Conservation (phyloP, 1,139 yeast genomes). For the Pichia sp. region DNA sequence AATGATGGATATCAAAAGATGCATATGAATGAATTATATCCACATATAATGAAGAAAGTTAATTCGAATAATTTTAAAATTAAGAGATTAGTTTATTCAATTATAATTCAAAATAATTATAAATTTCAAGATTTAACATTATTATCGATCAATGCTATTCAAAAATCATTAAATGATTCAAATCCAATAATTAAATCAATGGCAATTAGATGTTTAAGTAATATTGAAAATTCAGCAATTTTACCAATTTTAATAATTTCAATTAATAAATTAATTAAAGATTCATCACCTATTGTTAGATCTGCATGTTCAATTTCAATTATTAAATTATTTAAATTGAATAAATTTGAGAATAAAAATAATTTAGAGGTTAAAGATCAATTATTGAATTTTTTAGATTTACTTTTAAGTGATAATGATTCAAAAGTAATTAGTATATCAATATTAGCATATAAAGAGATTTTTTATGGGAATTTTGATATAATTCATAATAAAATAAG, state of each 20-base stretch:
- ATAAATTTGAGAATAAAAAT: constrained; percentile 30
- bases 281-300: constrained; percentile 73
- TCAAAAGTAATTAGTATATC: constrained; percentile 66
- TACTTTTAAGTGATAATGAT: constrained; percentile 57
- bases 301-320: constrained; percentile 74
- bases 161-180: constrained; percentile 68
- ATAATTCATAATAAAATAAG: constrained; percentile 68
- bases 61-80: constrained; percentile 65
- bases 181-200: constrained; percentile 62
- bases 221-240: constrained; percentile 72
- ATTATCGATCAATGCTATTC: constrained; percentile 84
- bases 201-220: constrained; percentile 73
- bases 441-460: constrained; percentile 46
- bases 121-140: constrained; percentile 82
- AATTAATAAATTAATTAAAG: constrained; percentile 60
- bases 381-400: constrained; percentile 42
- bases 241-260: constrained; percentile 73
- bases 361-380: constrained; percentile 32
- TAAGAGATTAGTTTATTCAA: constrained; percentile 71
- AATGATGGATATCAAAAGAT: constrained; percentile 5
- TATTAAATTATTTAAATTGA: constrained; percentile 51
- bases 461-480: constrained; percentile 53
- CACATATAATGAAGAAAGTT: constrained; percentile 85
- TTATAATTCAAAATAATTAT: constrained; percentile 73
- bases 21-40: constrained; percentile 40